Conservation (phyloP, 140 eudicot species). For the Bidens hawaiensis region DNA sequence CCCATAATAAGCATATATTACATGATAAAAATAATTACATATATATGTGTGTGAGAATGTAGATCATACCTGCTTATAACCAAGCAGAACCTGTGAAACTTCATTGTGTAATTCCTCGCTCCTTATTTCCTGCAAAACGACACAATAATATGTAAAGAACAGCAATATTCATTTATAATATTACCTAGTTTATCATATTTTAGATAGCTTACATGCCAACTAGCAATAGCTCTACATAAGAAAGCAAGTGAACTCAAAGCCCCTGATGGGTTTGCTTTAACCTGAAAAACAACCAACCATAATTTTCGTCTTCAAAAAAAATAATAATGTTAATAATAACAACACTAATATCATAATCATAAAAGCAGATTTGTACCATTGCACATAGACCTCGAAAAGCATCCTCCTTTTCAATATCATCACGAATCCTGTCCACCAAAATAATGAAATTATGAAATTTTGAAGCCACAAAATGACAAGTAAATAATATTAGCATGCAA, state of each 20-base stretch:
- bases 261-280: constrained; percentile 85
- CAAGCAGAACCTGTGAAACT: constrained; percentile 10
- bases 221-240: constrained; percentile 81
- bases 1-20: no score
- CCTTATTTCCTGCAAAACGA: constrained; percentile 9
- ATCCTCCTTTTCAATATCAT: constrained; percentile 94
- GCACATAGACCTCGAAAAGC: constrained; percentile 96
- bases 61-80: constrained; percentile 19
- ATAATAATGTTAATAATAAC: no score
- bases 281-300: constrained; percentile 44
- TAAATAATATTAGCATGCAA: not conserved
- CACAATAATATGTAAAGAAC: no score
- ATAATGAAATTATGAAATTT: not conserved
- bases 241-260: constrained; percentile 77
- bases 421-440: constrained; percentile 80
- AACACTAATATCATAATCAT: no score
- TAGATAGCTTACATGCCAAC: constrained; percentile 93
- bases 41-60: no score
- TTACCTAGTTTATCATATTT: no score
- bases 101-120: constrained; percentile 10
- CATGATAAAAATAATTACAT: no score
- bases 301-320: constrained; percentile 15
- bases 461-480: no score
- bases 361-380: constrained; percentile 52
- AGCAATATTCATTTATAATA: no score